phyloP scores from a whole-genome alignment of 2,329 filamentous ascomycete genomes.

The Emergomyces africanus region DNA sequence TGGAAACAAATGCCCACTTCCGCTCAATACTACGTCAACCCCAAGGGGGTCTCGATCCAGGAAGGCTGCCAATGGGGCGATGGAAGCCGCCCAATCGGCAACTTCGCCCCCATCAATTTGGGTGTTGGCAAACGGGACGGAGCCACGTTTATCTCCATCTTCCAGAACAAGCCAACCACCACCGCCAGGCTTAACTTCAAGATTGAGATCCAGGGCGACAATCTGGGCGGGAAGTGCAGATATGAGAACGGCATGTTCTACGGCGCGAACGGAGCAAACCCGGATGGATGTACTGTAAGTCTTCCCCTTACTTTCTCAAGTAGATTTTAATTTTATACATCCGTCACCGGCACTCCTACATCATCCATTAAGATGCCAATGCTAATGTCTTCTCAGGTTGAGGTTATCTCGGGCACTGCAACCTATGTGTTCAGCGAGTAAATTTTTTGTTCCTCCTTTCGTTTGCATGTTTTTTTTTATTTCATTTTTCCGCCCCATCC shows the following conservation, averaged over 20 bases:
- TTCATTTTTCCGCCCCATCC: background rate
- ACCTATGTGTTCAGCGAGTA: background rate
- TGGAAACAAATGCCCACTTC: constrained; percentile 66
- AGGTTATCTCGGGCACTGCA: background rate
- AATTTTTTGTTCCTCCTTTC: background rate
- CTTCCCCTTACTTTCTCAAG: constrained; percentile 4
- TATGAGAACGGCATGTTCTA: constrained; percentile 54
- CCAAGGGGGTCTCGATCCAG: constrained; percentile 51
- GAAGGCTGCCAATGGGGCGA: constrained; percentile 68
- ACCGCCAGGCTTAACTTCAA: constrained; percentile 59
- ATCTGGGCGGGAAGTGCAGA: constrained; percentile 47
- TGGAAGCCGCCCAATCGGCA: constrained; percentile 49
- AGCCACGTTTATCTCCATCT: constrained; percentile 67
- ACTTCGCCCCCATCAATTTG: constrained; percentile 79
- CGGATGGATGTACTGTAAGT: constrained; percentile 71
- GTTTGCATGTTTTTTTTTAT: background rate
- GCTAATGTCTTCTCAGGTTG: background rate
- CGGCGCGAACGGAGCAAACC: constrained; percentile 34
- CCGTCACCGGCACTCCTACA: background rate
- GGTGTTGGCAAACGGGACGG: constrained; percentile 63
- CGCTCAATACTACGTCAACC: constrained; percentile 96
- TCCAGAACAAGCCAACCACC: constrained; percentile 70
- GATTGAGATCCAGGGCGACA: constrained; percentile 60
- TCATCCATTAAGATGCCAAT: too few species aligned
- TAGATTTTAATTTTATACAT: background rate